Conservation (phyloP, 1,139 yeast species). For the Yamadazyma friedrichii region DNA sequence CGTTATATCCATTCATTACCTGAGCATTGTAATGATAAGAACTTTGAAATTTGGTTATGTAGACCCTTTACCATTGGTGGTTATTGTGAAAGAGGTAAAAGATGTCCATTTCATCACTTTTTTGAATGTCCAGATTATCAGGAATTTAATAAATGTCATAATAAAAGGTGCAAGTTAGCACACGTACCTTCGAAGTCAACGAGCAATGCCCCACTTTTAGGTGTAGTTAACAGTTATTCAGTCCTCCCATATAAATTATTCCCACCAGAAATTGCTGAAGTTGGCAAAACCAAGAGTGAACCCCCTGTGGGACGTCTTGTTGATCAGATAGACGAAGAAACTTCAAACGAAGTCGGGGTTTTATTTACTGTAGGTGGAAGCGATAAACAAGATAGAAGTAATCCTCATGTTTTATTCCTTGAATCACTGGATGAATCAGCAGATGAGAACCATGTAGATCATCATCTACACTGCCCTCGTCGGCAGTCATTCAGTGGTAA, state of each 20-base stretch:
- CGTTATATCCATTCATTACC: slow-evolving; percentile 42
- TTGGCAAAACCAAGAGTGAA: background rate
- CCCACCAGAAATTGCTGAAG: background rate
- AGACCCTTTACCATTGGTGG: slow-evolving; percentile 69
- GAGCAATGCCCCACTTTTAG: background rate
- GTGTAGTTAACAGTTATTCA: slow-evolving; percentile 6
- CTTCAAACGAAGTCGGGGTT: too few relatives aligned
- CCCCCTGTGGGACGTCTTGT: too few relatives aligned
- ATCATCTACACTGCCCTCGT: too few relatives aligned
- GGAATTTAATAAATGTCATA: slow-evolving; percentile 56
- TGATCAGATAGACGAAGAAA: too few relatives aligned
- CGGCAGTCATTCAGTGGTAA: too few relatives aligned
- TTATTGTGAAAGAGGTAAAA: slow-evolving; percentile 61
- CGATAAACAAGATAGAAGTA: too few relatives aligned
- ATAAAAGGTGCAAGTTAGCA: slow-evolving; percentile 40
- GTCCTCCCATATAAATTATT: slow-evolving; percentile 2
- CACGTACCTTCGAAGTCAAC: background rate
- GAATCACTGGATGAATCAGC: background rate
- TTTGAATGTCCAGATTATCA: slow-evolving; percentile 73
- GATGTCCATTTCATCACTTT: slow-evolving; percentile 58
- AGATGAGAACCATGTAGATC: too few relatives aligned
- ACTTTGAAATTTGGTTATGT: slow-evolving; percentile 40
- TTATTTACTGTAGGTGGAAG: too few relatives aligned
- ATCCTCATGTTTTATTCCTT: background rate
- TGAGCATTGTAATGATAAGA: background rate